phyloP scores from a whole-genome alignment of 306 rosid genomes.

The Pterocarpus santalinus region DNA sequence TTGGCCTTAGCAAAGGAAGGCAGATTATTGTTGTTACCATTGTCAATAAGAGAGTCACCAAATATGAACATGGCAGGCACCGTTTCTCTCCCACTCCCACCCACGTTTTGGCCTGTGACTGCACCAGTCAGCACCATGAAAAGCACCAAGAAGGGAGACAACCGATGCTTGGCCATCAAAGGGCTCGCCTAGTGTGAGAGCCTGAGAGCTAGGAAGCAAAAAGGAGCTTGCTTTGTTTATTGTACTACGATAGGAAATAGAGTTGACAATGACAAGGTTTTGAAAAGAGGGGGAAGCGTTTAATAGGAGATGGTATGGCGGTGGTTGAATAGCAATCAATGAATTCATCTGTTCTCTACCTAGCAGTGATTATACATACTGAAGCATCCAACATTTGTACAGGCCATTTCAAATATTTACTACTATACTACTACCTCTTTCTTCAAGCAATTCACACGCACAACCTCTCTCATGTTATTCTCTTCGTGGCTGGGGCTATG shows the following conservation, averaged over 20 bases:
- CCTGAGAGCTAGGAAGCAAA: neutral
- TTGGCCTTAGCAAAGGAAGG: constrained; percentile 93
- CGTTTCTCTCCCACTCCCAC: constrained; percentile 48
- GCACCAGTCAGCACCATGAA: constrained; percentile 28
- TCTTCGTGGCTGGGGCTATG: neutral
- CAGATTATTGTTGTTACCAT: constrained; percentile 90
- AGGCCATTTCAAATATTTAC: constrained; percentile 17
- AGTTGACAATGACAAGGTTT: neutral
- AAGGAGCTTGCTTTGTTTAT: neutral
- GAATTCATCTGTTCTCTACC: constrained; percentile 61
- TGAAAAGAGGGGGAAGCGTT: constrained; percentile 32
- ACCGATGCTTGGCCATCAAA: neutral
- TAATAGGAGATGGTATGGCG: constrained; percentile 42
- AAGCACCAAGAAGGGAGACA: constrained; percentile 33
- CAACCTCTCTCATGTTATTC: neutral
- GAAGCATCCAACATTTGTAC: constrained; percentile 32
- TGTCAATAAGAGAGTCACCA: constrained; percentile 94
- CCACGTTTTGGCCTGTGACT: constrained; percentile 54
- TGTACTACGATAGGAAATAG: neutral
- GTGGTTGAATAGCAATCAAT: constrained; percentile 74
- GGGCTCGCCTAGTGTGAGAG: too few species aligned
- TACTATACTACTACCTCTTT: neutral
- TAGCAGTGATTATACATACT: constrained; percentile 51
- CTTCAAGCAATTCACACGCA: neutral
- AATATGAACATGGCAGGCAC: constrained; percentile 96